A percentile compares a stretch with the other conserved stretches of the same genome.
Evolutionary conservation across 306 rosid genomes (phyloP).

Genomic region (Pterocarpus macrocarpus): DNA sequence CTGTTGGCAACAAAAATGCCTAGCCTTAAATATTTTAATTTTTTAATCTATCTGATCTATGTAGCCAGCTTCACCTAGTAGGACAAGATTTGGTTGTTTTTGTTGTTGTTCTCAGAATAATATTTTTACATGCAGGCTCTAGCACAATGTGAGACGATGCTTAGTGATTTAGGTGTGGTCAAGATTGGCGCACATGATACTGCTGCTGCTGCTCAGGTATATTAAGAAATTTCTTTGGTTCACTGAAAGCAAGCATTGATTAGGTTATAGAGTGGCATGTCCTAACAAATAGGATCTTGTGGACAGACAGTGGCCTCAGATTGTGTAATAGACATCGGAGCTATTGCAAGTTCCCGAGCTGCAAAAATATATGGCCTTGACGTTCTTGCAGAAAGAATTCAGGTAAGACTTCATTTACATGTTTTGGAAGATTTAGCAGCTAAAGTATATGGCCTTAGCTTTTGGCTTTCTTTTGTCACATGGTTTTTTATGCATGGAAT

Average conservation of each 20-base stretch:
- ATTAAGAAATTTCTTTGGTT: conserved; percentile 40
- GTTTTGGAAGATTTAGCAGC: conserved; percentile 36
- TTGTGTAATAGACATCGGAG: conserved; percentile 68
- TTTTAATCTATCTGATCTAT: background rate
- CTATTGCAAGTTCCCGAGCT: conserved; percentile 91
- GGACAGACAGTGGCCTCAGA: conserved; percentile 70
- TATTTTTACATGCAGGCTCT: conserved; percentile 73
- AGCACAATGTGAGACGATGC: conserved; percentile 72
- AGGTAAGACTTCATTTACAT: conserved; percentile 55
- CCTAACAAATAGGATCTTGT: conserved; percentile 47
- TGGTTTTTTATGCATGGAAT: conserved; percentile 24
- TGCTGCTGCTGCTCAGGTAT: conserved; percentile 91
- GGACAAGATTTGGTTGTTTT: too few species aligned
- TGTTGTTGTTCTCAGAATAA: background rate
- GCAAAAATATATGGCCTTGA: conserved; percentile 82
- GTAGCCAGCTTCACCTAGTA: too few species aligned
- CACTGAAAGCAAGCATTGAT: conserved; percentile 30
- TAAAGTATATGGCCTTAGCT: conserved; percentile 10
- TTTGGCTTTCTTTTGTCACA: conserved; percentile 12
- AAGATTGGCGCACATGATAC: conserved; percentile 70
- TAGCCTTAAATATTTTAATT: conserved; percentile 20
- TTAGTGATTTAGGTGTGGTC: conserved; percentile 64
- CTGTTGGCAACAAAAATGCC: conserved; percentile 28
- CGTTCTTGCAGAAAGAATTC: conserved; percentile 75
- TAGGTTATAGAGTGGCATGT: conserved; percentile 24